Percentiles rank a stretch among this genome's conserved stretches.
These are phyloP conservation scores for Venturia asperata DNA, from an alignment of 2,329 filamentous ascomycete genomes.

Conservation along the genomic window DNA sequence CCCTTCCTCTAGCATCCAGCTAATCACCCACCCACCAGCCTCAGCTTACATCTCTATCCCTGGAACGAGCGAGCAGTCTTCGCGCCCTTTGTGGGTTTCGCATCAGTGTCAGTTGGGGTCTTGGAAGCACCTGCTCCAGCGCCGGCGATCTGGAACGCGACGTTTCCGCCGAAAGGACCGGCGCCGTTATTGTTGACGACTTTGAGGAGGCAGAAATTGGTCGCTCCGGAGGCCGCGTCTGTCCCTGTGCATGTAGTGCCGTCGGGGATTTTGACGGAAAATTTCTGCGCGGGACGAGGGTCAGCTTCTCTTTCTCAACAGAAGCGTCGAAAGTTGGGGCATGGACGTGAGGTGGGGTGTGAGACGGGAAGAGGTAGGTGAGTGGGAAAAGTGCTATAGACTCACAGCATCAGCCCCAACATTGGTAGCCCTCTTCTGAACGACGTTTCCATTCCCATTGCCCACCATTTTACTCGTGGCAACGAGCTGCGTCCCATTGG, in stretches of 20 bases:
- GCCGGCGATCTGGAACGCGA: conserved; percentile 24
- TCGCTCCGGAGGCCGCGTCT: neutral
- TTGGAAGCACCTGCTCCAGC: neutral
- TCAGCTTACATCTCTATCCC: neutral
- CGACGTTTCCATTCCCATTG: neutral
- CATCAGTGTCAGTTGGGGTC: neutral
- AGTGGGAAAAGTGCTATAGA: neutral
- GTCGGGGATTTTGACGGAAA: conserved; percentile 21
- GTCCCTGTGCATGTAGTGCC: conserved; percentile 23
- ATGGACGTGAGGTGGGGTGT: too few species aligned
- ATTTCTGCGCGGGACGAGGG: neutral
- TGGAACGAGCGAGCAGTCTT: neutral
- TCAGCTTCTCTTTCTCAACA: neutral
- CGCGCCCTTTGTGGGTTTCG: neutral
- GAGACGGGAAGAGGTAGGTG: neutral
- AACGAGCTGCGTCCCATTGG: neutral
- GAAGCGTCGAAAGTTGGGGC: too few species aligned
- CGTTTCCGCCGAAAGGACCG: conserved; percentile 25
- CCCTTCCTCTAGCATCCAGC: neutral
- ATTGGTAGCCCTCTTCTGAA: conserved; percentile 9
- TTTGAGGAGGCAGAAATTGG: neutral
- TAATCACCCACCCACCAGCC: neutral
- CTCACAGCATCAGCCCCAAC: conserved; percentile 4
- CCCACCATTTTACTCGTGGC: conserved; percentile 9
- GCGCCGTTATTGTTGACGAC: conserved; percentile 21